A percentile compares a stretch with the other conserved stretches of the same genome.
These are phyloP conservation scores for Skeletonema tropicum DNA, from an alignment of 108 stramenopile species.

Conservation along the genomic window DNA sequence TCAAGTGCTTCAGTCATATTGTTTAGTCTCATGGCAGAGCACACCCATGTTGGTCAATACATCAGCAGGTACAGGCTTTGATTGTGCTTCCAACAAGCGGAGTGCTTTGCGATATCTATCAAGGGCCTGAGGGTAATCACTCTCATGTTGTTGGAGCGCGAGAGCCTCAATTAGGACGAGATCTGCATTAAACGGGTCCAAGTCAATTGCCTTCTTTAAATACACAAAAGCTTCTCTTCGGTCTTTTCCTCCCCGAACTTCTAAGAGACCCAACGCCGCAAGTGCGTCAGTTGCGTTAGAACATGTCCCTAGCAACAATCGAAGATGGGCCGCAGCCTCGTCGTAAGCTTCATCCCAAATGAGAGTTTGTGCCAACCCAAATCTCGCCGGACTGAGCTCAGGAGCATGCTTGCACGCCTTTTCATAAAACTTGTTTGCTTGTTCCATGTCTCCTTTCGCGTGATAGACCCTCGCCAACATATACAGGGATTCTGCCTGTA, in stretches of 20 bases:
- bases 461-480: conserved; percentile 90
- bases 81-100: conserved; percentile 65
- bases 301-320: conserved; percentile 62
- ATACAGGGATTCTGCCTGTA: conserved; percentile 92
- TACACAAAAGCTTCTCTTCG: conserved; percentile 68
- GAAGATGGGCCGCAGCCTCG: conserved; percentile 66
- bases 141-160: conserved; percentile 82
- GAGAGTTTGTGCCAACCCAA: conserved; percentile 81
- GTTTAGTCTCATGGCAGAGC: conserved; percentile 79
- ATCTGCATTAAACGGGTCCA: conserved; percentile 85
- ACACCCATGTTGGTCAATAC: conserved; percentile 85
- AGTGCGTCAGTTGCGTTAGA: conserved; percentile 85
- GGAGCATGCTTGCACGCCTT: conserved; percentile 75
- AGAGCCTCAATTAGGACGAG: conserved; percentile 78
- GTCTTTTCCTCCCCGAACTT: conserved; percentile 72
- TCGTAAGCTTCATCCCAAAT: conserved; percentile 72
- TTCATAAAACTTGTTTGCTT: conserved; percentile 81
- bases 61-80: conserved; percentile 54
- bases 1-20: conserved; percentile 71
- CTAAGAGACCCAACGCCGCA: conserved; percentile 74
- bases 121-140: conserved; percentile 63
- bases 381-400: conserved; percentile 77
- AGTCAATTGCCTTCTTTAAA: conserved; percentile 82
- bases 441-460: conserved; percentile 71
- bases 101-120: conserved; percentile 84